Base-by-base conservation (phyloP, 352 stramenopile species). In the Phytophthora ohioensis region DNA sequence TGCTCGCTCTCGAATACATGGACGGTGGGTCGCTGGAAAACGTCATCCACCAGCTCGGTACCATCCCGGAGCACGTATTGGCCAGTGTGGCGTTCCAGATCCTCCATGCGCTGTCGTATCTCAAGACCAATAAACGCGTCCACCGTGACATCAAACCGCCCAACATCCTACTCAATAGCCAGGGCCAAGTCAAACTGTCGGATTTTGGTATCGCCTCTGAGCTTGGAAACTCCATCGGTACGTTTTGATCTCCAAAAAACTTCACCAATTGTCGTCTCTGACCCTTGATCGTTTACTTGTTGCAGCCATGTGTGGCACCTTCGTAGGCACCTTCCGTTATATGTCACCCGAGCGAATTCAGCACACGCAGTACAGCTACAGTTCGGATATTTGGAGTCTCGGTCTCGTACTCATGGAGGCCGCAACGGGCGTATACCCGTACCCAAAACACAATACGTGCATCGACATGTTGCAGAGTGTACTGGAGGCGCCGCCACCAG, bases 121-220 rank as follows among this genome's bases (percentile, higher is more conserved):
- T 99, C 34, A 97, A 99, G 78, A 88, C 87, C 55, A 88, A 97
- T 76, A 90, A 93, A 48, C 84, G 86, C 51, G 68, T 80, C 34
- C 97, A 99, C 71, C 85, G 97, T 3, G 97, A 99, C 81, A 98
- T 99, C 61, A 99, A 99, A 77, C 97, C 95, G 39, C 94, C 89
- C 17, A 99, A 99, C 77, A 91, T 99, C 21, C 77, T 99, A 48
- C 70, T 99, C 41, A 96, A 98, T 72, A 88, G 78, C 27, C 77
- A 90, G 17, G 97, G 96, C 13, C 75, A 91, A 56, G 93, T 98
- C 58, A 99, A 99, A 78, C 84, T 99, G 53, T 98, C 94, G 41
- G 97, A 99, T 79, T 99, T 99, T 90, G 97, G 97, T 41, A 98
- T 98, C 67, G 92, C 85, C 32, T 92, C 73, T 4, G 91, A 98